phyloP scores from a whole-genome alignment of 192 early-diverging fungal species.

The Hyaloraphidium curvatum region DNA sequence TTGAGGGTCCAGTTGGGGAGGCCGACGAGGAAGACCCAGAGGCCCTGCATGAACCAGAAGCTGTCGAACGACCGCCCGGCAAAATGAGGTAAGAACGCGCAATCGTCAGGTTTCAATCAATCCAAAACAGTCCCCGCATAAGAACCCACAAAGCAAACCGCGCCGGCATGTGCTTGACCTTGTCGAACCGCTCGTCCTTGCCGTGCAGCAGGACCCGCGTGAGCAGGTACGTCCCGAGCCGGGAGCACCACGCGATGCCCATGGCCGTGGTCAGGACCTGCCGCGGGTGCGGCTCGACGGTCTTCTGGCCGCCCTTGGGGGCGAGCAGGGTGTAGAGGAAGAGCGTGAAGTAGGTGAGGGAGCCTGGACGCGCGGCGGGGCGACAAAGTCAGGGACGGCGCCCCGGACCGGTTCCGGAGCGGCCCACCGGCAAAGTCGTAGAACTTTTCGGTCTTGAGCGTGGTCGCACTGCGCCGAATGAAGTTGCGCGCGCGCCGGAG shows the following conservation, averaged over 20 bases:
- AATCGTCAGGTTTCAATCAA: too few relatives aligned
- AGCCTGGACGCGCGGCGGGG: too few relatives aligned
- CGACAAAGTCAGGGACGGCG: too few relatives aligned
- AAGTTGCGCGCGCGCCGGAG: background rate
- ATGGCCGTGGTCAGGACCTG: background rate
- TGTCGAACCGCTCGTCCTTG: constrained; percentile 2
- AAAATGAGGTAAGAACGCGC: too few relatives aligned
- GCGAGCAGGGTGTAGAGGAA: background rate
- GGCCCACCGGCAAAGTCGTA: background rate
- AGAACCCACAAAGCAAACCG: background rate
- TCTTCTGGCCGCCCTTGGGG: background rate
- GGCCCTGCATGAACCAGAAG: background rate
- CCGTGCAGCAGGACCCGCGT: background rate
- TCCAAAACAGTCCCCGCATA: background rate
- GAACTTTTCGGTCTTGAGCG: background rate
- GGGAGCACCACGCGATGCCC: background rate
- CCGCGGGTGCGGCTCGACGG: background rate
- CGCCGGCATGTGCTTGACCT: background rate
- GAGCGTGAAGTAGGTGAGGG: background rate
- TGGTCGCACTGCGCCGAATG: background rate
- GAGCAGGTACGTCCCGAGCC: background rate
- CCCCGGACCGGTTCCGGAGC: too few relatives aligned
- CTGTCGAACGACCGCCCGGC: background rate
- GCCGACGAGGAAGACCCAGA: background rate
- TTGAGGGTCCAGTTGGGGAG: background rate